phyloP scores from a whole-genome alignment of 192 early-diverging fungal genomes.

The Martensiomyces pterosporus region DNA sequence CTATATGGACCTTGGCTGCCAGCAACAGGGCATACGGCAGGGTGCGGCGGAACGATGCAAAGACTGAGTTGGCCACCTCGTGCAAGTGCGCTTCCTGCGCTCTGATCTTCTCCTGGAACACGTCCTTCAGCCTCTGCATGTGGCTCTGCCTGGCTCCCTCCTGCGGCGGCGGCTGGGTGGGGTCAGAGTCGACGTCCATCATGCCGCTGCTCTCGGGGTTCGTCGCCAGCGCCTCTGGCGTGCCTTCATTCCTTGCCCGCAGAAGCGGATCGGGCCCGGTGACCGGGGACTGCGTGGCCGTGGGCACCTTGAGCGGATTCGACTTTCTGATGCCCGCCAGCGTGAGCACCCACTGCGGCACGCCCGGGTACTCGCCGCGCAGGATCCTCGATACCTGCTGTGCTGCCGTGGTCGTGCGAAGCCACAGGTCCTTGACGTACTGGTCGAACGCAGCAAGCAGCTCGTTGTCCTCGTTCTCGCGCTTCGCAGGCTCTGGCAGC shows the following conservation, averaged over 20 bases:
- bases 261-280: not conserved
- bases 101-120: slow-evolving; percentile 40
- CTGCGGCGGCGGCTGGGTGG: not conserved
- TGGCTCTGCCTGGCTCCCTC: slow-evolving; percentile 2
- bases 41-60: slow-evolving; percentile 44
- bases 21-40: slow-evolving; percentile 44
- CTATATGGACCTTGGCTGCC: slow-evolving; percentile 42
- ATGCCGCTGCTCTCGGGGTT: not conserved
- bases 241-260: not conserved
- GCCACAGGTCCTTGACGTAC: slow-evolving; percentile 42
- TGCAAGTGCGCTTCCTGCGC: slow-evolving; percentile 34
- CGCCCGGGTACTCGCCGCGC: slow-evolving; percentile 39
- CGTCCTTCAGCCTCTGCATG: slow-evolving; percentile 21
- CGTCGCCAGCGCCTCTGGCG: not conserved
- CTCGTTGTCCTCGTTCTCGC: slow-evolving; percentile 26
- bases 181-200: slow-evolving; percentile 16
- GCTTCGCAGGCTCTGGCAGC: slow-evolving; percentile 15
- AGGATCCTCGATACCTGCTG: slow-evolving; percentile 46
- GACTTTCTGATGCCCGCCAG: slow-evolving; percentile 27
- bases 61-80: slow-evolving; percentile 32
- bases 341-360: slow-evolving; percentile 34
- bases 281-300: not conserved
- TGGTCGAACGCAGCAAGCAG: slow-evolving; percentile 35
- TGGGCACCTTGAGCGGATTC: not conserved
- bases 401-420: slow-evolving; percentile 29